Evolutionary conservation across 768 basidiomycete genomes (phyloP), one percentile per base, ranked within the genome.

Genomic region (Stropharia rugosoannulata): DNA sequence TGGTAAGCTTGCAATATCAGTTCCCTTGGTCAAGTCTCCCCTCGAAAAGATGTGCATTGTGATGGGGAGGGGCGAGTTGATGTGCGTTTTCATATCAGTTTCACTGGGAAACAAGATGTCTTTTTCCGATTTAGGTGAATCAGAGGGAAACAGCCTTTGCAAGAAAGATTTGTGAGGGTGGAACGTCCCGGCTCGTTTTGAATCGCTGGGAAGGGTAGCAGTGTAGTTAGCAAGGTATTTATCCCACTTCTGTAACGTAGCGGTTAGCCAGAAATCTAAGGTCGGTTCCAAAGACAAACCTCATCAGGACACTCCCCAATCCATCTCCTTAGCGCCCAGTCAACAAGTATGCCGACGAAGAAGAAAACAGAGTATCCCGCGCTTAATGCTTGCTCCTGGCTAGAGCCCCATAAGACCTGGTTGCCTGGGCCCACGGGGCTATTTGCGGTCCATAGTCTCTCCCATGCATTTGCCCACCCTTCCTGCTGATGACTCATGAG

Each of bases 231-330:
- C 78, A 18, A 90, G 79, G 57, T 85, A 88, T 18, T 69, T 73
- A 59, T 89, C 85, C 86, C 86, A 90, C 73, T 85, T 85, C 85
- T 87, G 51, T 35, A 50, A 44, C 42, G 44, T 43, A n/a, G 56
- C 40, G 16, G 29, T 56, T 48, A 43, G 43, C 44, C 27, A 47
- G 13, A 13, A 50, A 35, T 44, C 13, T 39, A 15, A 35, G 4
- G 11, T n/a, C 49, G 22, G 41, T 27, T 38, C 16, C 53, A 16
- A 40, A 5, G 32, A 67, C 74, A 25, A 56, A 84, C 85, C 79
- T 88, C 79, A 61, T 88, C 86, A 12, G 87, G 87, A 68, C 83
- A 83, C 61, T 86, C 85, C 18, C 86, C 87, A 27, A 85, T 73
- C 70, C 75, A 78, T 49, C 68, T 66, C 29, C 71, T 70, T 41